Evolutionary conservation across 306 rosid genomes (phyloP).

Genomic region (Medicago lupulina): DNA sequence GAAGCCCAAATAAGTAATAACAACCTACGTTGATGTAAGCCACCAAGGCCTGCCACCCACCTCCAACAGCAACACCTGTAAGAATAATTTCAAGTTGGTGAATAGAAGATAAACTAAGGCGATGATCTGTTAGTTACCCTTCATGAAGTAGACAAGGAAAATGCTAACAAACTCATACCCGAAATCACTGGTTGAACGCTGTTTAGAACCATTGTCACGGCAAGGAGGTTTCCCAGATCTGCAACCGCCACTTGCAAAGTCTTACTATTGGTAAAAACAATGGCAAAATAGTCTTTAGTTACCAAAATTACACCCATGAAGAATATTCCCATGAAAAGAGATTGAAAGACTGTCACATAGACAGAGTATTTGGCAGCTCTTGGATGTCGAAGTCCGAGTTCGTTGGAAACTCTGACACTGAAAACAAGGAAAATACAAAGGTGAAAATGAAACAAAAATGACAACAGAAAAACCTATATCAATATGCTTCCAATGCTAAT

Average conservation of each 20-base stretch:
- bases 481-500: constrained; percentile 1
- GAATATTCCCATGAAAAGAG: constrained; percentile 71
- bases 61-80: constrained; percentile 93
- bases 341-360: constrained; percentile 66
- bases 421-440: constrained; percentile 27
- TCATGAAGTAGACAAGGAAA: constrained; percentile 24
- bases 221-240: constrained; percentile 69
- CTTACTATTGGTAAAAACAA: constrained; percentile 65
- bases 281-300: constrained; percentile 55
- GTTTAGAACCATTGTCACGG: constrained; percentile 77
- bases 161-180: constrained; percentile 46
- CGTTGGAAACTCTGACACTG: constrained; percentile 57
- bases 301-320: constrained; percentile 60
- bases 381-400: constrained; percentile 79
- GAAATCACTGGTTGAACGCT: constrained; percentile 92
- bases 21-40: constrained; percentile 82
- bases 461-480: constrained; percentile 2
- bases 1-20: constrained; percentile 83
- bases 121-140: not conserved
- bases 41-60: constrained; percentile 91
- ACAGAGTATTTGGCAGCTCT: constrained; percentile 80
- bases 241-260: constrained; percentile 62
- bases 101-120: not conserved
- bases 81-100: constrained; percentile 21
- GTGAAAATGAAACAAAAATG: constrained; percentile 31